phyloP scores from a whole-genome alignment of 1,284 basidiomycete genomes.

The Mycena sp. region DNA sequence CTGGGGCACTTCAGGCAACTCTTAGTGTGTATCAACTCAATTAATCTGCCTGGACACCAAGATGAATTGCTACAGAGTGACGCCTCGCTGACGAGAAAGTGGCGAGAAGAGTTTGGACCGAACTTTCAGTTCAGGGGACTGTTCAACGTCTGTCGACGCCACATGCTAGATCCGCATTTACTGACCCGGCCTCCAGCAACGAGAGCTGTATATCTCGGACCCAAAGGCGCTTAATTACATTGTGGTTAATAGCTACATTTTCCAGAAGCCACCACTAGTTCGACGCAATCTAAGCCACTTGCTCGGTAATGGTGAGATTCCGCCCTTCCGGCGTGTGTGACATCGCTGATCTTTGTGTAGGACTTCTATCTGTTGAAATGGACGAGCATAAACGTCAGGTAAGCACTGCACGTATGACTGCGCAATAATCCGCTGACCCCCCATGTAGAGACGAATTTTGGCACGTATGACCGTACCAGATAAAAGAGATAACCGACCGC shows the following conservation, averaged over 20 bases:
- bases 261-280: constrained; percentile 60
- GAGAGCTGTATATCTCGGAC: constrained; percentile 78
- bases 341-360: neutral
- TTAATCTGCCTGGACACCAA: neutral
- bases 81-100: neutral
- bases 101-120: constrained; percentile 9
- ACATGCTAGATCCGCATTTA: neutral
- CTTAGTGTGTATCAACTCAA: neutral
- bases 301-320: constrained; percentile 12
- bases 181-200: constrained; percentile 50
- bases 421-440: neutral
- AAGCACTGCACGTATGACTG: neutral
- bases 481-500: no score
- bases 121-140: constrained; percentile 5
- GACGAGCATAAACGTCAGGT: neutral
- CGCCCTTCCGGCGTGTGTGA: neutral
- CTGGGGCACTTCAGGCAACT: constrained; percentile 5
- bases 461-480: neutral
- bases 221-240: constrained; percentile 72
- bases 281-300: constrained; percentile 69
- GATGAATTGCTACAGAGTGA: neutral
- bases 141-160: constrained; percentile 1
- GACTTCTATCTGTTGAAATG: neutral
- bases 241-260: constrained; percentile 71
- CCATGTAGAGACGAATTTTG: neutral